Evolutionary conservation across 2,329 filamentous ascomycete species (phyloP).

Genomic region (Nemania serpens): DNA sequence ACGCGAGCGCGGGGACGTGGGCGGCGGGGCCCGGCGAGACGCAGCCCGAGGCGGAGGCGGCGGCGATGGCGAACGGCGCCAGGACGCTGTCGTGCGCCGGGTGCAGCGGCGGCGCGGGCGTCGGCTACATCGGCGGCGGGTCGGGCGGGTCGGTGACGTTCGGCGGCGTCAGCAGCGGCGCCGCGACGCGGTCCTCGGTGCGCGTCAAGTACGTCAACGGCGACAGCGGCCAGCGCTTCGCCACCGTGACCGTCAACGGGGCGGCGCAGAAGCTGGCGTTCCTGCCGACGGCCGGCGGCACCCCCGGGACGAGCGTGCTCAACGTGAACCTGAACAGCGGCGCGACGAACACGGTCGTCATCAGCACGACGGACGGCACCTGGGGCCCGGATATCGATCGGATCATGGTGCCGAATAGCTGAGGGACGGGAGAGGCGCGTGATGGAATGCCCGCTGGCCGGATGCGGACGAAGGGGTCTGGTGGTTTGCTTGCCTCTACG

Average conservation of each 20-base stretch:
- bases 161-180: constrained; percentile 48
- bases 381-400: constrained; percentile 59
- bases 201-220: constrained; percentile 62
- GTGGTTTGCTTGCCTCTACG: background rate
- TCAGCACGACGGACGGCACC: constrained; percentile 46
- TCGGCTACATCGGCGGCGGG: constrained; percentile 60
- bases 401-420: constrained; percentile 53
- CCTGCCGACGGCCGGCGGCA: constrained; percentile 52
- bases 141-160: constrained; percentile 54
- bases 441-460: background rate
- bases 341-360: constrained; percentile 51
- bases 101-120: constrained; percentile 55
- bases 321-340: constrained; percentile 54
- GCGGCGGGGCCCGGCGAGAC: constrained; percentile 50
- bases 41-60: constrained; percentile 57
- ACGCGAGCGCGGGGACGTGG: constrained; percentile 51
- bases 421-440: background rate
- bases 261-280: constrained; percentile 57
- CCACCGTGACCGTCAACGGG: constrained; percentile 61
- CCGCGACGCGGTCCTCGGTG: constrained; percentile 54
- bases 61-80: constrained; percentile 51
- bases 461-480: background rate
- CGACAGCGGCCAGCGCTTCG: constrained; percentile 56
- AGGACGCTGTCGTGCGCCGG: constrained; percentile 51
- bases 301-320: constrained; percentile 52